Conservation (phyloP, 1,284 basidiomycete species). For the Papiliotrema fonsecae region DNA sequence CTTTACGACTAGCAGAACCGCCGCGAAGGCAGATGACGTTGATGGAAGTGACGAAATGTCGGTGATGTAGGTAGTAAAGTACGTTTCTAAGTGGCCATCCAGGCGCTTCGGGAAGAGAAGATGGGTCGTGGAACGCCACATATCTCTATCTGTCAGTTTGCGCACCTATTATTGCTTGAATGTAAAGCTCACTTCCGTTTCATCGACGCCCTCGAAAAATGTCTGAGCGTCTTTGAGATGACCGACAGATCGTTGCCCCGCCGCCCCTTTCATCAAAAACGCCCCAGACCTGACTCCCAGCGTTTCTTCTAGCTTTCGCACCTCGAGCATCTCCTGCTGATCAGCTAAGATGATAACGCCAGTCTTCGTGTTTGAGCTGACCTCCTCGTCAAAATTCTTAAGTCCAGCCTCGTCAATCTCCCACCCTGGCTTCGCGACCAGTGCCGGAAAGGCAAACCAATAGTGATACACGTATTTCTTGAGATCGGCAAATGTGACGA, state of each 20-base stretch:
- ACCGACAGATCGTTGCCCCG: constrained; percentile 48
- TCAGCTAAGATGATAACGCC: neutral
- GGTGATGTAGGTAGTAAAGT: constrained; percentile 67
- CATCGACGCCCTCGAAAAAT: constrained; percentile 53
- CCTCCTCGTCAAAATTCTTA: constrained; percentile 8
- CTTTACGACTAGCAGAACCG: constrained; percentile 24
- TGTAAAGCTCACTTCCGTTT: constrained; percentile 46
- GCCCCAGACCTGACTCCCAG: neutral
- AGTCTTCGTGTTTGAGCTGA: constrained; percentile 3
- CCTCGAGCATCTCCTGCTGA: constrained; percentile 36
- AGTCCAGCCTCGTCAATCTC: constrained; percentile 54
- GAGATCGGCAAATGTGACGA: constrained; percentile 91
- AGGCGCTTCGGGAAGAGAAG: constrained; percentile 67
- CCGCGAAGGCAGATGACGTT: constrained; percentile 70
- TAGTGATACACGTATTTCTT: constrained; percentile 98
- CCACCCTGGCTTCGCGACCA: constrained; percentile 82
- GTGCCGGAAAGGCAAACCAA: constrained; percentile 95
- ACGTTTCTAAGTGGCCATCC: constrained; percentile 95
- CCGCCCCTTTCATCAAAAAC: constrained; percentile 22
- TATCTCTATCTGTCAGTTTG: constrained; percentile 51
- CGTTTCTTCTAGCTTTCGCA: constrained; percentile 12
- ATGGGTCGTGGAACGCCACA: constrained; percentile 82
- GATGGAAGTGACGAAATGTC: constrained; percentile 54
- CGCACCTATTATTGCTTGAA: neutral
- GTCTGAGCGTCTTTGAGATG: constrained; percentile 56